Base-by-base conservation (phyloP, 2,329 filamentous ascomycete genomes). In the Alternaria conjuncta region DNA sequence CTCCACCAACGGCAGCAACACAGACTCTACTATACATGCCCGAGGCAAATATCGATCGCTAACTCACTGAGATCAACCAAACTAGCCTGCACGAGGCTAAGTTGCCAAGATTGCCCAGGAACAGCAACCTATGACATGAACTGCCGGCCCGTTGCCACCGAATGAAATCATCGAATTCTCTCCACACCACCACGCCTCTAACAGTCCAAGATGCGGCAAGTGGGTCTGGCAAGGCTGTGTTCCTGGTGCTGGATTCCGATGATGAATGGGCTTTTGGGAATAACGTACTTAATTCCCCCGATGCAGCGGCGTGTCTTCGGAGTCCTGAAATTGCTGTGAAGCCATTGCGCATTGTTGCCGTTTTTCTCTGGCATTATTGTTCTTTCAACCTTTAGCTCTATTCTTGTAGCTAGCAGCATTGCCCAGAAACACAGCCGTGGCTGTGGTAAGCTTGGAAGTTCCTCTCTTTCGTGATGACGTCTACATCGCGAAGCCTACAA, bases 401-500 rank as follows among this genome's bases (percentile, higher is more conserved):
- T 25, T 36, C 26, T 53, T 12, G 20, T 7, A 11, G 49, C 20
- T 53, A 53, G 49, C 49, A 21, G 11, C 4, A 18, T 36, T 23
- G 20, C 18, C 36, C 20, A 30, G 30, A 10, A 41, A 21, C 10
- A 44, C 28, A 43, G 15, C 9, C 55, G 18, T 21, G 36, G 36
- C 36, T 18, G 36, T 41, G 8, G 36, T 41, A 13, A 10, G 21
- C 8, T 5, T 13, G 3, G 30, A 53, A 15, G 23, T 12, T 41
- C 28, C 20, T 36, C 20, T 6, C 8, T 23, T 15, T 9, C 20
- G 9, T 30, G 18, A 72, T 71, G 70, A 58, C 65, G 18, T 62
- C 67, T 12, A 64, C 67, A 32, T 64, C 63, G 3, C 65, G 69
- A 15, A 60, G 45, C 30, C 67, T 68, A 28, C 64, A 66, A 32